These are phyloP conservation scores for Russula foetens DNA, from an alignment of 768 basidiomycete species.

Conservation along the genomic window DNA sequence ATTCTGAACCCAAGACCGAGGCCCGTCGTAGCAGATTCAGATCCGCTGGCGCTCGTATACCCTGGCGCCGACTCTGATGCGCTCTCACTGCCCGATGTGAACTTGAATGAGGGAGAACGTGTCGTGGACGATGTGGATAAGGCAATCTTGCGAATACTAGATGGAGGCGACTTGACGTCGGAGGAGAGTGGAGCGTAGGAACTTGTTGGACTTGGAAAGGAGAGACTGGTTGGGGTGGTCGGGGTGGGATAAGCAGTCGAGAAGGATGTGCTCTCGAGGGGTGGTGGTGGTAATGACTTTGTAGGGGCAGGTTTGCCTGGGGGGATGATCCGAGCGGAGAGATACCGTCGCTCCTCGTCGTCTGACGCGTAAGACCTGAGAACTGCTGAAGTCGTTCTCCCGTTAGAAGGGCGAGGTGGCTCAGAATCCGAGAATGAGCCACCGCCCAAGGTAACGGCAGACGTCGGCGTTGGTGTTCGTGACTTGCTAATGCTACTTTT, in stretches of 20 bases:
- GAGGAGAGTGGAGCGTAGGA: not conserved
- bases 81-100: slow-evolving; percentile 15
- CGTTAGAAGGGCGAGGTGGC: not conserved
- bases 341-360: slow-evolving; percentile 12
- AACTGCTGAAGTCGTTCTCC: not conserved
- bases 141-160: slow-evolving; percentile 7
- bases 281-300: slow-evolving; percentile 11
- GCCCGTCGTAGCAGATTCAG: slow-evolving; percentile 14
- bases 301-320: slow-evolving; percentile 17
- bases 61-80: slow-evolving; percentile 13
- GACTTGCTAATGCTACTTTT: slow-evolving; percentile 3
- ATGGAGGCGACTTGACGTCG: slow-evolving; percentile 1
- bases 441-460: slow-evolving; percentile 1
- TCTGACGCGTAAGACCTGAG: slow-evolving; percentile 15
- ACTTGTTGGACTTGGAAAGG: slow-evolving; percentile 1
- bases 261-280: not conserved
- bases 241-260: not conserved
- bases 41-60: slow-evolving; percentile 14
- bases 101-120: slow-evolving; percentile 3
- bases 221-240: slow-evolving; percentile 1
- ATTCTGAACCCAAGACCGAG: slow-evolving; percentile 17
- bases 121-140: slow-evolving; percentile 2
- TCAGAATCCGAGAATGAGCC: slow-evolving; percentile 16
- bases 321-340: slow-evolving; percentile 12
- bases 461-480: slow-evolving; percentile 15